These are phyloP conservation scores for Scedosporium apiospermum DNA, from an alignment of 2,329 filamentous ascomycete genomes.

Conservation along the genomic window DNA sequence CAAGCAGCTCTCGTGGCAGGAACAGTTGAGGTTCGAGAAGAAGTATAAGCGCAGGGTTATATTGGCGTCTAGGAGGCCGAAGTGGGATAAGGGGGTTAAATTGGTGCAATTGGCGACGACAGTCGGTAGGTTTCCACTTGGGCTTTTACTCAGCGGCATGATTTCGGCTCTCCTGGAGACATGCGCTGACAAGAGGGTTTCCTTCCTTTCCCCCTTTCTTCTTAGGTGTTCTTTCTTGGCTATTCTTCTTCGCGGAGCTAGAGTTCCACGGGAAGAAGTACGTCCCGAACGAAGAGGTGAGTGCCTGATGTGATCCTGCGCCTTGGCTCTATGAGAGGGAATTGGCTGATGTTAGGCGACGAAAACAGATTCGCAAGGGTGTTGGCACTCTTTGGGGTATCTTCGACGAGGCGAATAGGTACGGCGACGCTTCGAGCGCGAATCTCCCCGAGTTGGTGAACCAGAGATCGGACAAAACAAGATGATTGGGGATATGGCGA, in stretches of 20 bases:
- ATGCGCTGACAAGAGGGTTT: neutral
- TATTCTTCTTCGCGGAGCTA: constrained; percentile 32
- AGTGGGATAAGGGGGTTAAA: constrained; percentile 56
- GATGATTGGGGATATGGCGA: neutral
- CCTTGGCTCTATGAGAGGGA: neutral
- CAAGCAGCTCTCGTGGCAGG: constrained; percentile 55
- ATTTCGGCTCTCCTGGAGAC: no score
- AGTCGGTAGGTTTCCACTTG: constrained; percentile 33
- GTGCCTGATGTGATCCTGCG: neutral
- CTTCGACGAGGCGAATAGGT: constrained; percentile 30
- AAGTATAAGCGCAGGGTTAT: constrained; percentile 64
- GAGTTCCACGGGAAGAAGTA: constrained; percentile 34
- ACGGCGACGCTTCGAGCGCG: constrained; percentile 26
- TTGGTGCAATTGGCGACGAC: constrained; percentile 53
- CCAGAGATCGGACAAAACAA: neutral
- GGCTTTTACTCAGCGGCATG: neutral
- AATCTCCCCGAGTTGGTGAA: neutral
- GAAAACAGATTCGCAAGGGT: constrained; percentile 23
- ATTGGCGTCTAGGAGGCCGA: constrained; percentile 50
- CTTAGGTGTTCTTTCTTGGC: constrained; percentile 25
- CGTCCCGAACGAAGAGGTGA: constrained; percentile 31
- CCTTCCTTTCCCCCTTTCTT: neutral
- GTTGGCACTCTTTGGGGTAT: constrained; percentile 29
- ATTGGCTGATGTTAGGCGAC: neutral
- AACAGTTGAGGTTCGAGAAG: constrained; percentile 71